These are phyloP conservation scores for Chalciporus piperatus DNA, from an alignment of 768 basidiomycete genomes.

Conservation along the genomic window DNA sequence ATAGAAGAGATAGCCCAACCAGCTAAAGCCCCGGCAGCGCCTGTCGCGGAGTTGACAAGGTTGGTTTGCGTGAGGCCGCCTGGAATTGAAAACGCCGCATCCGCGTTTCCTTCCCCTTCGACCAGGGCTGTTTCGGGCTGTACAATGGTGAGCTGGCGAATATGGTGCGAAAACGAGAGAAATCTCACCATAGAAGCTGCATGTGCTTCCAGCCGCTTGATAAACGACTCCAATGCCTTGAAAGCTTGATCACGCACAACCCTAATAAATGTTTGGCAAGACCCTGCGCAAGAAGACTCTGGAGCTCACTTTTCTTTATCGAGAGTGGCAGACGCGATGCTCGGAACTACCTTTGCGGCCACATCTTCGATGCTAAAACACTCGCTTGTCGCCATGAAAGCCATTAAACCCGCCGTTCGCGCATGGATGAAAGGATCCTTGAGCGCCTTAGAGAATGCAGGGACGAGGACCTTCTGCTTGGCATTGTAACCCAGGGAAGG, in stretches of 20 bases:
- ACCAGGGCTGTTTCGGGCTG: slow-evolving; percentile 56
- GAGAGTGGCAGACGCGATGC: slow-evolving; percentile 72
- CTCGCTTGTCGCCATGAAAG: slow-evolving; percentile 91
- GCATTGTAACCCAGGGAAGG: slow-evolving; percentile 84
- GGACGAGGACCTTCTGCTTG: slow-evolving; percentile 94
- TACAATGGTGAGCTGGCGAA: not conserved
- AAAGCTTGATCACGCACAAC: slow-evolving; percentile 95
- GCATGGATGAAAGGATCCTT: slow-evolving; percentile 93
- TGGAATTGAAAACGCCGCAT: slow-evolving; percentile 26
- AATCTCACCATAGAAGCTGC: slow-evolving; percentile 75
- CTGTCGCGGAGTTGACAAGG: slow-evolving; percentile 82
- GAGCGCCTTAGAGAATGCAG: slow-evolving; percentile 86
- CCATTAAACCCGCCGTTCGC: slow-evolving; percentile 91
- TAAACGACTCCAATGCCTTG: slow-evolving; percentile 85
- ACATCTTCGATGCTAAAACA: slow-evolving; percentile 87
- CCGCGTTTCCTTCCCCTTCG: slow-evolving; percentile 37
- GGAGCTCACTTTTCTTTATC: slow-evolving; percentile 87
- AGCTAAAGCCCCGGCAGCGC: slow-evolving; percentile 87
- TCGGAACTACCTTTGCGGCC: slow-evolving; percentile 86
- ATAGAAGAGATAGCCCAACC: slow-evolving; percentile 96
- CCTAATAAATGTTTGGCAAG: slow-evolving; percentile 38
- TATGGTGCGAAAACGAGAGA: not conserved
- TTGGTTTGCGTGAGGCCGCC: slow-evolving; percentile 30
- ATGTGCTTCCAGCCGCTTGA: slow-evolving; percentile 78
- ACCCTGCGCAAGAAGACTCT: not conserved